A percentile compares a stretch with the other conserved stretches of the same genome.
These are phyloP conservation scores for Wickerhamiella alocasiicola DNA, from an alignment of 805 yeast genomes.

Conservation along the genomic window DNA sequence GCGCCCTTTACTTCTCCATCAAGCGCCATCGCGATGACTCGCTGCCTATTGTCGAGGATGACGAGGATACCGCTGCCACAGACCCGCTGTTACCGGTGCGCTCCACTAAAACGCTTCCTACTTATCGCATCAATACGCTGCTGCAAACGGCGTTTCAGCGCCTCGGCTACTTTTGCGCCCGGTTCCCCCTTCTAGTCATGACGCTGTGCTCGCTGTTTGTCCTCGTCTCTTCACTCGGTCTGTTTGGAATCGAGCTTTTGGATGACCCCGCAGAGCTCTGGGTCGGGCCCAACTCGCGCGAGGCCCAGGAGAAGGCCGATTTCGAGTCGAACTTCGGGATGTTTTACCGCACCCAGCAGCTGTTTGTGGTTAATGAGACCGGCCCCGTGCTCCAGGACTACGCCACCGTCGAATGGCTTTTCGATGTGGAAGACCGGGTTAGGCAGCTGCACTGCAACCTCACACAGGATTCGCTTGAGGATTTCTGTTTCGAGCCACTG, in stretches of 20 bases:
- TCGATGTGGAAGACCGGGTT: conserved; percentile 54
- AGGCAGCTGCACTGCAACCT: conserved; percentile 24
- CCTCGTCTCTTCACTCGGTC: conserved; percentile 39
- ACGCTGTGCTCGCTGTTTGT: conserved; percentile 33
- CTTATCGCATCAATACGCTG: conserved; percentile 36
- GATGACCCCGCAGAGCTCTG: conserved; percentile 72
- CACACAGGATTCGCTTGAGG: conserved; percentile 34
- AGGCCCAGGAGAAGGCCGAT: conserved; percentile 48
- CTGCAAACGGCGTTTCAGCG: conserved; percentile 38
- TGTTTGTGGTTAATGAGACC: conserved; percentile 56
- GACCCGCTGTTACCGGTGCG: conserved; percentile 22
- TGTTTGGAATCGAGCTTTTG: conserved; percentile 46
- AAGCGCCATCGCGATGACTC: conserved; percentile 20
- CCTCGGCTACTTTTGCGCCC: conserved; percentile 49
- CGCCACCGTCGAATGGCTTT: conserved; percentile 77
- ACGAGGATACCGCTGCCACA: not conserved
- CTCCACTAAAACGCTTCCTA: not conserved
- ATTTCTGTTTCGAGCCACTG: conserved; percentile 69
- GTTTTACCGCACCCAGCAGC: conserved; percentile 78
- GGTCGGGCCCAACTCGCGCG: conserved; percentile 73
- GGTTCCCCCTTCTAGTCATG: conserved; percentile 45
- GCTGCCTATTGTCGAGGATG: conserved; percentile 6
- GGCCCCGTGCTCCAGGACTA: conserved; percentile 54
- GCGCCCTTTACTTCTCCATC: conserved; percentile 13
- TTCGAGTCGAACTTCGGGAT: conserved; percentile 83